Percentiles rank a stretch among this genome's conserved stretches.
Evolutionary conservation across 768 basidiomycete species (phyloP).

Genomic region (Coprinellus micaceus): DNA sequence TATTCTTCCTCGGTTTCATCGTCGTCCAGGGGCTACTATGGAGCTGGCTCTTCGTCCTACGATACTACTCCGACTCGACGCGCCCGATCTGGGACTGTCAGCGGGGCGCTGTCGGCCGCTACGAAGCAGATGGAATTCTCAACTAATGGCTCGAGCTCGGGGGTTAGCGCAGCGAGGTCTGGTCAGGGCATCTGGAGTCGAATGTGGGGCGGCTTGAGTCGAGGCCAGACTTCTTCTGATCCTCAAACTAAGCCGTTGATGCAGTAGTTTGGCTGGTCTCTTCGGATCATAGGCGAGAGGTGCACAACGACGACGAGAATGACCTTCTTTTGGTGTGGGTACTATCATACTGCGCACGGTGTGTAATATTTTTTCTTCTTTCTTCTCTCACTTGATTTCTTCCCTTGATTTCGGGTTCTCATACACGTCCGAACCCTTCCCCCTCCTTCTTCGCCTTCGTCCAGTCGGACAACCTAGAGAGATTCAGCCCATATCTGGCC

Average conservation of each 20-base stretch:
- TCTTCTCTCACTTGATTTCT: not conserved
- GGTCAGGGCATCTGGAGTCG: constrained; percentile 60
- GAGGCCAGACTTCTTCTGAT: not conserved
- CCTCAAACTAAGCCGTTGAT: not conserved
- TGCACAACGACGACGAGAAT: no score
- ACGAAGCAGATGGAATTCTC: not conserved
- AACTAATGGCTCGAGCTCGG: not conserved
- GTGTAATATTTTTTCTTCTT: not conserved
- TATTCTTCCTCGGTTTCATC: constrained; percentile 5
- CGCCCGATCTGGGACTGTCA: constrained; percentile 3
- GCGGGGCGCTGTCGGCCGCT: not conserved
- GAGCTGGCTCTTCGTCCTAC: not conserved
- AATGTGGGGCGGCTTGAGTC: constrained; percentile 56
- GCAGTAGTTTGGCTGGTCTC: not conserved
- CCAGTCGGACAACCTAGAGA: not conserved
- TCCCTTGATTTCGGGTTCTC: not conserved
- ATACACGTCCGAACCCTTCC: not conserved
- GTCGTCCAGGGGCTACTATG: not conserved
- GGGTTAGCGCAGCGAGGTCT: constrained; percentile 18
- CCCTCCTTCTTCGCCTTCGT: not conserved
- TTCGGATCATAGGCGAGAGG: not conserved
- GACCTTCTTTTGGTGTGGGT: no score
- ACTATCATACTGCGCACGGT: no score
- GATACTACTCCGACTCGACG: constrained; percentile 7
- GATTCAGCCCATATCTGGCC: not conserved